Evolutionary conservation across 108 stramenopile species (phyloP).

Genomic region (Pinguiococcus pyrenoidosus): DNA sequence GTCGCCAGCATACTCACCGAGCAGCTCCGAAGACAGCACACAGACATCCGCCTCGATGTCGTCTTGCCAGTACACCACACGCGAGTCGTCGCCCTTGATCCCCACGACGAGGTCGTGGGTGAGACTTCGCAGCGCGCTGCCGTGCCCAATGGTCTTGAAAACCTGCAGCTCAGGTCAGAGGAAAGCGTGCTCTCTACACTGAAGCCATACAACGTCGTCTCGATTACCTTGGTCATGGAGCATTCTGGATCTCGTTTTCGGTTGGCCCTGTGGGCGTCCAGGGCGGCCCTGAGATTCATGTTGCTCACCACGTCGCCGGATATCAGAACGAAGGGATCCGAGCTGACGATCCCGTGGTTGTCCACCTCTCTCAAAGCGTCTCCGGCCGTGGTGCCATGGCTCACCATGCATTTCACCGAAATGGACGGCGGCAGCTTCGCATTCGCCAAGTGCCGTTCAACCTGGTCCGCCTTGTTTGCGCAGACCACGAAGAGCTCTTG

Average conservation of each 20-base stretch:
- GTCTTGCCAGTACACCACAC: constrained; percentile 48
- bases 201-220: no score
- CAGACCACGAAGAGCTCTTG: constrained; percentile 54
- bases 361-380: constrained; percentile 91
- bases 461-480: constrained; percentile 29
- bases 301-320: constrained; percentile 82
- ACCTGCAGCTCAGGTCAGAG: no score
- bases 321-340: constrained; percentile 89
- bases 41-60: not conserved
- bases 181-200: no score
- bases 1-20: constrained; percentile 37
- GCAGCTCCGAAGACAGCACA: not conserved
- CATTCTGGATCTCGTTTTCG: no score
- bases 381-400: constrained; percentile 75
- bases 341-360: constrained; percentile 68
- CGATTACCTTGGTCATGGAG: no score
- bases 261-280: no score
- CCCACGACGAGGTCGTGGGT: constrained; percentile 64
- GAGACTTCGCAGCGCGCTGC: constrained; percentile 32
- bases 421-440: constrained; percentile 9
- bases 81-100: constrained; percentile 41
- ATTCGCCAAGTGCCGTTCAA: constrained; percentile 17
- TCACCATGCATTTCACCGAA: constrained; percentile 25
- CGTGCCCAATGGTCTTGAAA: constrained; percentile 9
- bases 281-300: constrained; percentile 50